Evolutionary conservation across 768 basidiomycete genomes (phyloP).

Genomic region (Phallus indusiatus): DNA sequence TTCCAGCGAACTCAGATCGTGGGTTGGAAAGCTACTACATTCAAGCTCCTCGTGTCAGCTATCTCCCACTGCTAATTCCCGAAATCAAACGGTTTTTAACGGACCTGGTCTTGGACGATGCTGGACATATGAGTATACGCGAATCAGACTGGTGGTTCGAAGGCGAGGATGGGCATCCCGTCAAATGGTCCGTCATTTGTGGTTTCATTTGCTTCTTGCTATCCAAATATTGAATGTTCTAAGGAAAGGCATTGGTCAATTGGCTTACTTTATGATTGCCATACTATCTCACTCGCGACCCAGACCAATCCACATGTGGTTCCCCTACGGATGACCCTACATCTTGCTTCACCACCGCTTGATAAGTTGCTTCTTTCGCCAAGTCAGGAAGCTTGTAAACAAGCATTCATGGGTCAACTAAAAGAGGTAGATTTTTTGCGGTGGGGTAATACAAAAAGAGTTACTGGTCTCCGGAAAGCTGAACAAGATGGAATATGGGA

Average conservation of each 20-base stretch:
- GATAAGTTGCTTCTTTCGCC: conserved; percentile 80
- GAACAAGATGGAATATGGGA: conserved; percentile 98
- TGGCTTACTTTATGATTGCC: conserved; percentile 86
- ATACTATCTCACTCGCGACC: conserved; percentile 45
- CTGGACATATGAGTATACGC: conserved; percentile 60
- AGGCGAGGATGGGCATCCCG: conserved; percentile 66
- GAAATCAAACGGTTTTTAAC: conserved; percentile 83
- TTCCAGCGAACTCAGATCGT: conserved; percentile 84
- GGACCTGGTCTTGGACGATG: conserved; percentile 89
- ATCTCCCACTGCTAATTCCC: conserved; percentile 84
- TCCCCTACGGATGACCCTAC: conserved; percentile 74
- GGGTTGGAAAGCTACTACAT: conserved; percentile 85
- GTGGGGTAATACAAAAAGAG: conserved; percentile 92
- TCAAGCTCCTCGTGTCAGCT: conserved; percentile 86
- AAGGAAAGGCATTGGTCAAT: conserved; percentile 90
- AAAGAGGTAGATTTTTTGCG: conserved; percentile 97
- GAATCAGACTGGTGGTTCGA: conserved; percentile 99
- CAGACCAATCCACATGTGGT: conserved; percentile 33
- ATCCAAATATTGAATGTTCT: neutral
- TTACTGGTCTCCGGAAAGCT: conserved; percentile 80
- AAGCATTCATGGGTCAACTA: conserved; percentile 89
- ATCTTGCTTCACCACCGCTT: conserved; percentile 77
- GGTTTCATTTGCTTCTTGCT: neutral
- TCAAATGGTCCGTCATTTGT: conserved; percentile 67
- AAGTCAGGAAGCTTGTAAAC: conserved; percentile 78